Percentiles rank a stretch among this genome's conserved stretches.
phyloP scores from a whole-genome alignment of 495 filamentous ascomycete species.

The Filosporella fistucella region DNA sequence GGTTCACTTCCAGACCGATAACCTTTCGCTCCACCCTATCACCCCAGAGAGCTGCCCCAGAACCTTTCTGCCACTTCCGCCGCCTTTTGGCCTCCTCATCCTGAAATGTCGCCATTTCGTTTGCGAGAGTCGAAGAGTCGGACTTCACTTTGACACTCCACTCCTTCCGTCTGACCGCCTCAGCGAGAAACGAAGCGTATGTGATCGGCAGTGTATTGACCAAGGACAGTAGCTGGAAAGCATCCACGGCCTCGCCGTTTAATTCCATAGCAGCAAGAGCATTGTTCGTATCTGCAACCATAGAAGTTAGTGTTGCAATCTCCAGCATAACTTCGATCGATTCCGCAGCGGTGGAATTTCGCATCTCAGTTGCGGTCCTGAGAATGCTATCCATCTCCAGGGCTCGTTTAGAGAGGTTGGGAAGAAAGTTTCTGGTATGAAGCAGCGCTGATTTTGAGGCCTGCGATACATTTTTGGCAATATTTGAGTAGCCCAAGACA shows the following conservation, averaged over 20 bases:
- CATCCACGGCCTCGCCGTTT: slow-evolving; percentile 58
- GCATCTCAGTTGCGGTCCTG: slow-evolving; percentile 55
- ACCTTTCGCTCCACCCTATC: slow-evolving; percentile 57
- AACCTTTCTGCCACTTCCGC: slow-evolving; percentile 83
- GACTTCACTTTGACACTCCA: slow-evolving; percentile 85
- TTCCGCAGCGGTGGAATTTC: slow-evolving; percentile 52
- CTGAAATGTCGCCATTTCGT: slow-evolving; percentile 84
- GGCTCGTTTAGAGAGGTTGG: slow-evolving; percentile 65
- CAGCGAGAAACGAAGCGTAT: slow-evolving; percentile 84
- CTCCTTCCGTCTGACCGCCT: slow-evolving; percentile 79
- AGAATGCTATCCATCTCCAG: slow-evolving; percentile 72
- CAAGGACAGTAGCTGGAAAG: slow-evolving; percentile 70
- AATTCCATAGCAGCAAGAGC: slow-evolving; percentile 69
- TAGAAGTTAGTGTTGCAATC: slow-evolving; percentile 72
- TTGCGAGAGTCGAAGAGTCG: slow-evolving; percentile 78
- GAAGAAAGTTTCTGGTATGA: slow-evolving; percentile 85
- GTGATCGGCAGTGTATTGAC: slow-evolving; percentile 78
- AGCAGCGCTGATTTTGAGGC: slow-evolving; percentile 81
- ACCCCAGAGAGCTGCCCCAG: slow-evolving; percentile 50
- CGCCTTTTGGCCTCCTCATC: slow-evolving; percentile 88
- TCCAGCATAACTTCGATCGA: slow-evolving; percentile 69
- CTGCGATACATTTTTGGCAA: slow-evolving; percentile 67
- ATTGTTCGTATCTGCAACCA: slow-evolving; percentile 62
- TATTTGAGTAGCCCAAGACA: slow-evolving; percentile 62
- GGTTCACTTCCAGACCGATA: slow-evolving; percentile 77